Evolutionary conservation across 2,329 filamentous ascomycete genomes (phyloP), one percentile per base, ranked within the genome.

Genomic region (Paracoccidioides lutzii): DNA sequence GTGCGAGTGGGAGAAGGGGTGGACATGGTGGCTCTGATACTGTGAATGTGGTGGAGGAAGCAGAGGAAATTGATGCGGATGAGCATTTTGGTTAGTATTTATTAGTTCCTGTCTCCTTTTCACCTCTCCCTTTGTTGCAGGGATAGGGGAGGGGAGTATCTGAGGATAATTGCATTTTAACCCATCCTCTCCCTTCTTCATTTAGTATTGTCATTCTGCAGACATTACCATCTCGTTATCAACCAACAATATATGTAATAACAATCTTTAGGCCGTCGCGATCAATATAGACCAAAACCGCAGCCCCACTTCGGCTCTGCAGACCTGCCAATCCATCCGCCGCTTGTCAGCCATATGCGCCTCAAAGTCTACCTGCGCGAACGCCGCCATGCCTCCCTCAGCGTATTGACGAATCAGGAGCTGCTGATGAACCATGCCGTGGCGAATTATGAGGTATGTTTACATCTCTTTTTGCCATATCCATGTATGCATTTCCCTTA

Each of bases 371-470:
- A 64, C 58, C 22, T 62, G 55, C 65, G 68, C 38, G 70, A 72
- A 50, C 67, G 68, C 43, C 64, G 69, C 37, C 67, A 72, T 43
- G 68, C 68, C 3, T 67, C 69, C 1, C 63, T 73, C 12, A 66
- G 64, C n/a, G 65, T 73, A 7, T 58, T 73, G 5, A 63, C 64
- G 46, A 68, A 73, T 55, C 61, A 63, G n/a, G 71, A 74, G 55
- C 53, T 75, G 3, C 60, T 75, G 2, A 68, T 71, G 7, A 65
- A 69, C 3, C 71, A 75, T 57, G 71, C 71, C 0, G 55, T 73
- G 6, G 67, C 66, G 14, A 69, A 67, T 22, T 64, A 68, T 22
- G 66, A 71, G 60, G 72, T 74, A 59, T 46, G 64, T 57, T 22
- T 22, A 22, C 22, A 2, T 22, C 22, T 22, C 22, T 22, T 22